These are phyloP conservation scores for Neurospora sp. DNA, from an alignment of 495 filamentous ascomycete genomes.

Conservation along the genomic window DNA sequence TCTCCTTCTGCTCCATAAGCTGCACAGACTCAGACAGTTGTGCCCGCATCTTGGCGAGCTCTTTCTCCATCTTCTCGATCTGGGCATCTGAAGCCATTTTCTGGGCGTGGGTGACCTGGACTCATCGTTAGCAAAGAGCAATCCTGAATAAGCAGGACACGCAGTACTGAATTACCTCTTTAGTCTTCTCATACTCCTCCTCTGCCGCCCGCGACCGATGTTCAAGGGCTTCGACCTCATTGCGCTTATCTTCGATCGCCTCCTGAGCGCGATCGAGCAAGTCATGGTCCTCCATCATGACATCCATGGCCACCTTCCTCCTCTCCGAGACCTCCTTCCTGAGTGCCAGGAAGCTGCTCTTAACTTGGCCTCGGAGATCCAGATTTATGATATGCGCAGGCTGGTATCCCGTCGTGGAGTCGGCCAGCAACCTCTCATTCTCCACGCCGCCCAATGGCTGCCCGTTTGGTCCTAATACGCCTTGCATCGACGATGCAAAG, in stretches of 20 bases:
- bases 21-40: conserved; percentile 81
- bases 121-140: conserved; percentile 1
- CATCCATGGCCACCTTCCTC: conserved; percentile 68
- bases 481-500: conserved; percentile 47
- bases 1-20: conserved; percentile 88
- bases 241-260: conserved; percentile 85
- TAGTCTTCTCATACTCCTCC: conserved; percentile 88
- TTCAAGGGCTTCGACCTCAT: conserved; percentile 85
- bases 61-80: conserved; percentile 97
- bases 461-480: neutral
- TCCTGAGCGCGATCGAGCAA: conserved; percentile 87
- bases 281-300: conserved; percentile 83
- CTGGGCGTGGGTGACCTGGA: conserved; percentile 64
- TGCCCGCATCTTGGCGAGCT: conserved; percentile 82
- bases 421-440: conserved; percentile 61
- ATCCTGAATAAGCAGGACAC: neutral
- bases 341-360: conserved; percentile 63
- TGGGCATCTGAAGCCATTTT: conserved; percentile 81
- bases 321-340: conserved; percentile 84
- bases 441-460: conserved; percentile 48
- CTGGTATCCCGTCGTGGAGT: conserved; percentile 76
- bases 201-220: conserved; percentile 75
- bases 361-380: conserved; percentile 73
- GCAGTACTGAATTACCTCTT: conserved; percentile 46
- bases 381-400: conserved; percentile 77